A percentile compares a stretch with the other conserved stretches of the same genome.
Conservation (phyloP, 2,329 filamentous ascomycete genomes). For the Pseudogymnoascus sp. region DNA sequence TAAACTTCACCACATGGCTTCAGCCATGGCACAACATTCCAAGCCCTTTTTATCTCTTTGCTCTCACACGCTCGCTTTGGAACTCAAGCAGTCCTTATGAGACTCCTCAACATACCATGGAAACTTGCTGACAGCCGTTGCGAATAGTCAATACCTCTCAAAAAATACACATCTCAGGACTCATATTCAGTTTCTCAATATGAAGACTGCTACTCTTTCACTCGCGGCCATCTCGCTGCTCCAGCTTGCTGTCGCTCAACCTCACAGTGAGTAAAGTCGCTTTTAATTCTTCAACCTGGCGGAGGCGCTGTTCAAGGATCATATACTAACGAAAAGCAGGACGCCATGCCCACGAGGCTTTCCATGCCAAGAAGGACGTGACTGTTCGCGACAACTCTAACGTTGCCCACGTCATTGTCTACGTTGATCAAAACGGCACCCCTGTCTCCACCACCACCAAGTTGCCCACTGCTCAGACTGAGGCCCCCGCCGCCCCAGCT, state of each 20-base stretch:
- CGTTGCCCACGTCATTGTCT: conserved; percentile 44
- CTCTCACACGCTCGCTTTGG: not conserved
- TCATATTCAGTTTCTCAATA: conserved; percentile 24
- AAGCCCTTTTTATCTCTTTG: not conserved
- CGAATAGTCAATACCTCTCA: not conserved
- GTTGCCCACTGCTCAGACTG: conserved; percentile 6
- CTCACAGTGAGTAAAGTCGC: conserved; percentile 25
- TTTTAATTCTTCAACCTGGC: not conserved
- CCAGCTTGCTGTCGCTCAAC: conserved; percentile 36
- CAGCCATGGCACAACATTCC: not conserved
- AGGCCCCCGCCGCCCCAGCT: conserved; percentile 6
- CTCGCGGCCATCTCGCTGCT: conserved; percentile 34
- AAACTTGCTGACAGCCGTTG: not conserved
- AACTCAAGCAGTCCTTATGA: not conserved
- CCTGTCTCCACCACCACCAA: conserved; percentile 38
- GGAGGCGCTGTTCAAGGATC: not conserved
- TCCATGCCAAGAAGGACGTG: conserved; percentile 23
- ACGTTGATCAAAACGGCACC: conserved; percentile 50
- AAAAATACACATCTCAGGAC: not conserved
- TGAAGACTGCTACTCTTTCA: conserved; percentile 37
- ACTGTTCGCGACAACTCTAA: conserved; percentile 27
- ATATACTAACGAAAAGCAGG: conserved; percentile 10
- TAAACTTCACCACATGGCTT: not conserved
- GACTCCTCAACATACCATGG: not conserved
- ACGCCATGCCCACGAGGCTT: conserved; percentile 23